Conservation (phyloP, 2,329 filamentous ascomycete species). For the Fusarium paranaense region DNA sequence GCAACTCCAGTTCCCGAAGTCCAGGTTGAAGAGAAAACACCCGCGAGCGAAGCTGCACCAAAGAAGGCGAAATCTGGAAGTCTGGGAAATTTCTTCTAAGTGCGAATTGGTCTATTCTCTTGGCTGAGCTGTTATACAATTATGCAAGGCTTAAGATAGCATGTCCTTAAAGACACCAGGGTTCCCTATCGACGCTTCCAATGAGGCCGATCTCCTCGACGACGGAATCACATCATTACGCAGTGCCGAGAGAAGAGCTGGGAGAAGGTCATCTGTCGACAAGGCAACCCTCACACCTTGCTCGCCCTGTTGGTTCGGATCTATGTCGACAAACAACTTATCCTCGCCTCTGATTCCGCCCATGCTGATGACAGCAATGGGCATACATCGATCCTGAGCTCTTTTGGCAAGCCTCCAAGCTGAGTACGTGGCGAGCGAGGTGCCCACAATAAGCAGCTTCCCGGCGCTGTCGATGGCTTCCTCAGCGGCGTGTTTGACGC, state of each 20-base stretch:
- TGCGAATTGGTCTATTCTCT: slow-evolving; percentile 24
- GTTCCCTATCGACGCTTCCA: slow-evolving; percentile 37
- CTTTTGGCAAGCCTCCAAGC: slow-evolving; percentile 90
- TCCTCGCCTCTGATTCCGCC: slow-evolving; percentile 86
- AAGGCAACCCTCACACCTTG: slow-evolving; percentile 68
- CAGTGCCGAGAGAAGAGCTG: slow-evolving; percentile 66
- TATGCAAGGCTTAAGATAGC: slow-evolving; percentile 60
- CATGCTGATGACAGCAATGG: slow-evolving; percentile 88
- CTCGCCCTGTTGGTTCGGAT: slow-evolving; percentile 62
- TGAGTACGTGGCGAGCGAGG: slow-evolving; percentile 93
- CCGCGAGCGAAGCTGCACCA: slow-evolving; percentile 36
- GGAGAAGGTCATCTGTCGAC: slow-evolving; percentile 68
- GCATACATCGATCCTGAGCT: slow-evolving; percentile 84
- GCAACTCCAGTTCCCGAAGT: slow-evolving; percentile 14
- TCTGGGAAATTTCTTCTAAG: slow-evolving; percentile 65
- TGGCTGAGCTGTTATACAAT: slow-evolving; percentile 31
- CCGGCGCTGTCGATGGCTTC: slow-evolving; percentile 81
- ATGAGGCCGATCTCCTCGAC: slow-evolving; percentile 10
- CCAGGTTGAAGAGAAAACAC: slow-evolving; percentile 20
- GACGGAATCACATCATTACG: slow-evolving; percentile 43
- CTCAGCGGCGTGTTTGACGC: slow-evolving; percentile 82
- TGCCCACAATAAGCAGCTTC: slow-evolving; percentile 83
- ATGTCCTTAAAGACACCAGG: slow-evolving; percentile 66
- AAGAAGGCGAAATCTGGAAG: slow-evolving; percentile 44
- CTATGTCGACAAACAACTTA: slow-evolving; percentile 71